phyloP scores from a whole-genome alignment of 2,329 filamentous ascomycete species.

The Fusarium nygamai region DNA sequence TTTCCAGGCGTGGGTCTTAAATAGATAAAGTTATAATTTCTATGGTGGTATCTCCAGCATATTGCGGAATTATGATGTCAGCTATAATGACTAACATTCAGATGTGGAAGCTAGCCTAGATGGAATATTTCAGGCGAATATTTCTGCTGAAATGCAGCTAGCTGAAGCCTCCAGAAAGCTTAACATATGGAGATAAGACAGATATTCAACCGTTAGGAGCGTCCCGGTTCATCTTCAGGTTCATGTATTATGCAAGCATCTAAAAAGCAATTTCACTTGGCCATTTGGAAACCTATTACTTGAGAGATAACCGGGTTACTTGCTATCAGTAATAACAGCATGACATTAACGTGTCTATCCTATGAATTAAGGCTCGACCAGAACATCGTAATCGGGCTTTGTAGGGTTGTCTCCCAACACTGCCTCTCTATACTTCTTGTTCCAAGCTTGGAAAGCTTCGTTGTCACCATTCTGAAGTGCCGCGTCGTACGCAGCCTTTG shows the following conservation, averaged over 20 bases:
- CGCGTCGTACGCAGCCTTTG: not conserved
- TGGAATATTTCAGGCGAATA: no score
- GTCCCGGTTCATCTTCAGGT: no score
- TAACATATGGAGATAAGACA: no score
- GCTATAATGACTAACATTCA: no score
- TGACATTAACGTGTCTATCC: fast-evolving
- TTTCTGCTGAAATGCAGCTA: no score
- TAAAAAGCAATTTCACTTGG: not conserved
- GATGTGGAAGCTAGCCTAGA: no score
- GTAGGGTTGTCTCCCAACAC: not conserved
- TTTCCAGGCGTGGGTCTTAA: no score
- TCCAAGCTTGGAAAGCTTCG: not conserved
- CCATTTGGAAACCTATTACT: not conserved
- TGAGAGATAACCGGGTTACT: fast-evolving
- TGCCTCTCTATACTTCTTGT: not conserved
- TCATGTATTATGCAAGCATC: not conserved
- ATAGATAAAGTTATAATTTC: no score
- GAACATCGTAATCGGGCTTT: fast-evolving
- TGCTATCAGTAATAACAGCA: fast-evolving
- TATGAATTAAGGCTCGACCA: not conserved
- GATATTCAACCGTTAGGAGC: no score
- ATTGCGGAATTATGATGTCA: no score
- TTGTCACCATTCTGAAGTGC: not conserved
- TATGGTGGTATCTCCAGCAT: no score
- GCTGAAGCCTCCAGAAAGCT: no score